Base-by-base conservation (phyloP, 176 grass and related monocot species). In the Bothriochloa decipiens region DNA sequence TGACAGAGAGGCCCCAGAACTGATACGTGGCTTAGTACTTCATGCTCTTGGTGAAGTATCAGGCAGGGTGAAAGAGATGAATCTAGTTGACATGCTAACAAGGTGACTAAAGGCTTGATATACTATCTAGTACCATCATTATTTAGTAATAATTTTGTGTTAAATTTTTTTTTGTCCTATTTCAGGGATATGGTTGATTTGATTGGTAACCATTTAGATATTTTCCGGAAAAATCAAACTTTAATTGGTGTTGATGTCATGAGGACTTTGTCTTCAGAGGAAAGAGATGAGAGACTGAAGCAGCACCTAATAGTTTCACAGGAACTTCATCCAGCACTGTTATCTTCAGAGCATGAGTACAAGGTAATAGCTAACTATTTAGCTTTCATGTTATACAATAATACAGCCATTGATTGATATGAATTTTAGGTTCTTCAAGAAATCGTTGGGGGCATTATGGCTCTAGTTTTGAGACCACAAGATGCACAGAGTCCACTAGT, bases 1-100 rank as follows among this genome's bases (percentile, higher is more conserved):
- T 36, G 96, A 98, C 68, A 96, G 83, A 65, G 96, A 98, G 86
- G 93, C 83, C 25, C 93, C 96, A 78, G 93, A 93, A 78, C 83
- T 98, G 65, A 98, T 98, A 87, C 93, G 70, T 33, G 75, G 85
- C 29, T 83, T 98, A 79, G 89, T 98, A 85, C 89, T 98, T 81
- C 93, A 95, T 80, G 87, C 87, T 65, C 85, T 98, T 83, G 93
- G 87, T 78, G 96, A 98, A 88, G 36, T 95, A 77, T 94, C 96
- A 76, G 82, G 70, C 76, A 93, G 96, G 80, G 87, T 81, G 32
- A 98, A 95, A 80, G 87, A 94, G 58, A 87, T 98, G 67, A 98
- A 98, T 83, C 91, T 98, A 70, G 93, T 98, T 57, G 96, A 98
- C 71, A 88, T 98, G 86, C 76, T 98, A 83, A 96, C 96, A 81